Evolutionary conservation across 352 stramenopile species (phyloP), one percentile per base, ranked within the genome.

Genomic region (Thalassiosira pacifica): DNA sequence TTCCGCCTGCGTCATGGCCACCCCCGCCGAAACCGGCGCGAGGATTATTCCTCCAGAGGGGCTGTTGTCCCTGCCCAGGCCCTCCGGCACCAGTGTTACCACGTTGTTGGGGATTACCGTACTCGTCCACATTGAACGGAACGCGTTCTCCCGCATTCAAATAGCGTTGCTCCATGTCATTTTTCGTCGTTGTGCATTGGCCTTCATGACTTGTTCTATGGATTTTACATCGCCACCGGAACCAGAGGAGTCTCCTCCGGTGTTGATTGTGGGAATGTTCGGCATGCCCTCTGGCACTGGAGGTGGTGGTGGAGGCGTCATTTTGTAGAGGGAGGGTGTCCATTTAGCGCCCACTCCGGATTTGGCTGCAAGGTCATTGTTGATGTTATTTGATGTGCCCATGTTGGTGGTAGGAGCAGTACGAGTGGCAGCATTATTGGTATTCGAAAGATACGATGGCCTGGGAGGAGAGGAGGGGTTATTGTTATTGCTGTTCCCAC

Each of bases 131-230:
- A 31, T 79, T 76, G 29, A 64, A 66, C 0, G 82, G 82, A 16
- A 85, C 55, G n/a, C 31, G 26, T 52, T 88, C 69, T 27, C 82
- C 82, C 0, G 82, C 82, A 63, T 88, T 82, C 16, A 53, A 42
- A 27, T 83, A 88, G n/a, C 66, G 31, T 42, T 85, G 70, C 32
- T 75, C 82, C 75, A 85, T 84, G 19, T 82, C 72, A 22, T 69
- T 57, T 83, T 80, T 11, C 78, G 42, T 52, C 68, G 65, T 1
- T 53, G 18, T 10, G 83, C 40, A 64, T 89, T 79, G 10, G 53
- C 61, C 63, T 65, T 71, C 63, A 89, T 73, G 5, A 89, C 69
- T 78, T 83, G 76, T 65, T 88, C 82, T 24, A 85, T 75, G 13
- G 75, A 85, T 22, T 76, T 79, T 22, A 45, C 24, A 40, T 9